Percentiles rank a stretch among this genome's conserved stretches.
Evolutionary conservation across 495 filamentous ascomycete species (phyloP).

Genomic region (Ramalina peruviana): DNA sequence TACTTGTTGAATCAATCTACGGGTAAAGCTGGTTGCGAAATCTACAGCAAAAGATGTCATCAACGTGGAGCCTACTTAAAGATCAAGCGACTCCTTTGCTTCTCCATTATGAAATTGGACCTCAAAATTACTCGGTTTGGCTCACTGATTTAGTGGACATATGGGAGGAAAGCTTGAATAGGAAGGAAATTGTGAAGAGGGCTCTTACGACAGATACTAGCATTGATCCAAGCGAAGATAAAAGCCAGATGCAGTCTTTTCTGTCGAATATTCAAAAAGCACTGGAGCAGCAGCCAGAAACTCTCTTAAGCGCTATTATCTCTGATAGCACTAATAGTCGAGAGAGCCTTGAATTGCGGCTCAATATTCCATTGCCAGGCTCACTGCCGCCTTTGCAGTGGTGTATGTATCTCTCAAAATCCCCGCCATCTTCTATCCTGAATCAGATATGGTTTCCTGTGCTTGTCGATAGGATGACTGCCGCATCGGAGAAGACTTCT

Average conservation of each 20-base stretch:
- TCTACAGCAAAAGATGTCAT: constrained; percentile 20
- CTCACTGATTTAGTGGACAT: constrained; percentile 74
- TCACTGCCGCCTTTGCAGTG: constrained; percentile 57
- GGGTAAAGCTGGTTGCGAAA: too few relatives aligned
- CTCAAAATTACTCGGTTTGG: constrained; percentile 51
- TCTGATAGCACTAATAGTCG: constrained; percentile 8
- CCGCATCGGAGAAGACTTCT: constrained; percentile 34
- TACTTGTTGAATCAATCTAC: too few relatives aligned
- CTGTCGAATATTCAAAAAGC: constrained; percentile 56
- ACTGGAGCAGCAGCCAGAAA: constrained; percentile 32
- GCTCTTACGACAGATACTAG: constrained; percentile 53
- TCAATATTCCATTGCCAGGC: constrained; percentile 48
- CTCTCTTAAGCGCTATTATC: constrained; percentile 17
- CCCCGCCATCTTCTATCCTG: constrained; percentile 38
- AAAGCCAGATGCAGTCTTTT: constrained; percentile 55
- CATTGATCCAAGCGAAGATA: constrained; percentile 75
- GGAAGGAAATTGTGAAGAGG: constrained; percentile 46
- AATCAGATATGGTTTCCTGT: constrained; percentile 56
- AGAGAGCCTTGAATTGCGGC: constrained; percentile 38
- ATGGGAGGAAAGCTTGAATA: constrained; percentile 64
- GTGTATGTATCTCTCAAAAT: constrained; percentile 45
- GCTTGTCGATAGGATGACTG: constrained; percentile 40
- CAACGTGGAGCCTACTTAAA: constrained; percentile 26
- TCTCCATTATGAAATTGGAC: constrained; percentile 35
- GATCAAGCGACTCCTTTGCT: constrained; percentile 29